Conservation (phyloP, 1,139 yeast species). For the Ashbya aceris region DNA sequence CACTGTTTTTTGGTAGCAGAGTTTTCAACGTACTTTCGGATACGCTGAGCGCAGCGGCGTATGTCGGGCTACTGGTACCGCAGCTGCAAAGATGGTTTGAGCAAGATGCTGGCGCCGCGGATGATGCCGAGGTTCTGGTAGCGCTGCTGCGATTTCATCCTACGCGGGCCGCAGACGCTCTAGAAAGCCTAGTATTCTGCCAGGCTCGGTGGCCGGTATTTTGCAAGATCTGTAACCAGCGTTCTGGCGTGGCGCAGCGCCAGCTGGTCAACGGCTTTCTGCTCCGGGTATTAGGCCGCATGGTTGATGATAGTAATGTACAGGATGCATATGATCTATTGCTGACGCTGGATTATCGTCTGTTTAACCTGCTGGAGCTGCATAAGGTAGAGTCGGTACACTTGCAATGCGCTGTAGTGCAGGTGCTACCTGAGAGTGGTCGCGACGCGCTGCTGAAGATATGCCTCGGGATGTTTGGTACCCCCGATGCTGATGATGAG, state of each 20-base stretch:
- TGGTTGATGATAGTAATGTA: slow-evolving; percentile 11
- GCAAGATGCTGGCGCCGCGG: neutral
- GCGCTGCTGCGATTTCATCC: slow-evolving; percentile 28
- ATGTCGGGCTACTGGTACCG: slow-evolving; percentile 17
- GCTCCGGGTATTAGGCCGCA: slow-evolving; percentile 21
- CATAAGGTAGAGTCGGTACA: slow-evolving; percentile 15
- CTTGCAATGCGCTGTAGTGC: slow-evolving; percentile 21
- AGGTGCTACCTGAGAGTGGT: slow-evolving; percentile 11
- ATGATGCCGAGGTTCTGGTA: slow-evolving; percentile 16
- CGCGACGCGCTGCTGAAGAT: slow-evolving; percentile 12
- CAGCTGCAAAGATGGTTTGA: slow-evolving; percentile 24
- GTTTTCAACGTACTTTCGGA: slow-evolving; percentile 26
- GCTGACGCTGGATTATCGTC: slow-evolving; percentile 10
- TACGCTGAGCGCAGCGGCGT: slow-evolving; percentile 20
- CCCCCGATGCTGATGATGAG: slow-evolving; percentile 8
- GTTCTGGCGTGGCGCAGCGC: slow-evolving; percentile 17
- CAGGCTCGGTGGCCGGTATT: slow-evolving; percentile 12
- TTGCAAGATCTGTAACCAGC: slow-evolving; percentile 7
- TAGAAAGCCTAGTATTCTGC: slow-evolving; percentile 20
- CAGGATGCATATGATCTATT: slow-evolving; percentile 17
- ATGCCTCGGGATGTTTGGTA: slow-evolving; percentile 12
- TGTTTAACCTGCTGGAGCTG: slow-evolving; percentile 13
- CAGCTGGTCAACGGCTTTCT: slow-evolving; percentile 20
- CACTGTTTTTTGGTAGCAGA: slow-evolving; percentile 32
- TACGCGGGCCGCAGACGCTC: slow-evolving; percentile 15